Evolutionary conservation across 1,284 basidiomycete species (phyloP).

Genomic region (Cryptococcus floricola): DNA sequence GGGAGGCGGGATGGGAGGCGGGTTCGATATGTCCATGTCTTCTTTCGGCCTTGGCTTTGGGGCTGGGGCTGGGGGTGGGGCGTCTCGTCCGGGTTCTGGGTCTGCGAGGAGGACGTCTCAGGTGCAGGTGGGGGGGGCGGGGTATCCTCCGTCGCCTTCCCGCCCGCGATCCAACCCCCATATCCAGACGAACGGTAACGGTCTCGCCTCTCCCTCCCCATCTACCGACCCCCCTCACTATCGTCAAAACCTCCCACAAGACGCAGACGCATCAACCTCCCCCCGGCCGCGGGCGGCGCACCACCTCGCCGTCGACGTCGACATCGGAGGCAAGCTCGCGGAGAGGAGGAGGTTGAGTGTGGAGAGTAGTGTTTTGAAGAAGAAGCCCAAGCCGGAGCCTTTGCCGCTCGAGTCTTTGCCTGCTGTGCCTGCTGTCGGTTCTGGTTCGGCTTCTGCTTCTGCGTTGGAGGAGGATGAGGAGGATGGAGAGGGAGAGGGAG

Average conservation of each 20-base stretch:
- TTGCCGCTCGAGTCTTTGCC: not conserved
- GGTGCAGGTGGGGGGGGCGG: too few relatives aligned
- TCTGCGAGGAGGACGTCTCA: not conserved
- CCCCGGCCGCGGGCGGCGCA: not conserved
- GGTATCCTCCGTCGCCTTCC: too few relatives aligned
- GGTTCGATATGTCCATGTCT: not conserved
- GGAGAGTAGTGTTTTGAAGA: conserved; percentile 34
- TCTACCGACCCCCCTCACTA: too few relatives aligned
- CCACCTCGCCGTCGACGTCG: too few relatives aligned
- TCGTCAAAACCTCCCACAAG: not conserved
- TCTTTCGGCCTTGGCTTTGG: not conserved
- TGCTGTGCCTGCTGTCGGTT: too few relatives aligned
- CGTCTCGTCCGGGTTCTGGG: not conserved
- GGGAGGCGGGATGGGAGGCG: conserved; percentile 14
- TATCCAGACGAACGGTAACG: not conserved
- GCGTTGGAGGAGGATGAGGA: not conserved
- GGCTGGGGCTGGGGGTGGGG: too few relatives aligned
- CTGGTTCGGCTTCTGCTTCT: too few relatives aligned
- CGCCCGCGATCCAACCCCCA: too few relatives aligned
- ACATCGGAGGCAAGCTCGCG: not conserved
- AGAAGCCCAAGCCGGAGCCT: conserved; percentile 36
- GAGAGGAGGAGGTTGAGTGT: conserved; percentile 34
- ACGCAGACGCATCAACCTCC: too few relatives aligned
- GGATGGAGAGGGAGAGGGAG: not conserved
- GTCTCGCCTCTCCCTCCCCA: not conserved